These are phyloP conservation scores for Tremellales sp. DNA, from an alignment of 1,284 basidiomycete species.

Conservation along the genomic window DNA sequence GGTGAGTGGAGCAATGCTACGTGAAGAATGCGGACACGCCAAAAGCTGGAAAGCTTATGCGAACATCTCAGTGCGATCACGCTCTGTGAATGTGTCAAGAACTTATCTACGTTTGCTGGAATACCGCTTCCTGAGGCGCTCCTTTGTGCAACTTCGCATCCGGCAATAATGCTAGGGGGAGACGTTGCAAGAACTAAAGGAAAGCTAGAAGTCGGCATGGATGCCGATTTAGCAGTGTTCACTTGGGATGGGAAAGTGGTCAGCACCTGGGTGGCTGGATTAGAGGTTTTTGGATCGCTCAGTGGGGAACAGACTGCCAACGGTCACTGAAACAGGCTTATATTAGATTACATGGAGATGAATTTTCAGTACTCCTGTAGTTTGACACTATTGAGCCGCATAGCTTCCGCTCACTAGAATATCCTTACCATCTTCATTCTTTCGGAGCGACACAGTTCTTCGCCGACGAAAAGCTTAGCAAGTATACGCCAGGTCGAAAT, in stretches of 20 bases:
- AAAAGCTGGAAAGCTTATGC: not conserved
- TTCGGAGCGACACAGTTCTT: too few relatives aligned
- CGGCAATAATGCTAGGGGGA: constrained; percentile 72
- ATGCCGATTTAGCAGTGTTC: constrained; percentile 77
- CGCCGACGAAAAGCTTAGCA: too few relatives aligned
- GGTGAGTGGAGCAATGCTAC: constrained; percentile 51
- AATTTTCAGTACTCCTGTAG: too few relatives aligned
- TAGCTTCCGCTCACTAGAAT: too few relatives aligned
- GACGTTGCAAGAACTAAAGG: constrained; percentile 68
- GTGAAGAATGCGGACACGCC: too few relatives aligned
- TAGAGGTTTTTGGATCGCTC: constrained; percentile 58
- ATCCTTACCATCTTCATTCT: too few relatives aligned
- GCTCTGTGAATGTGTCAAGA: constrained; percentile 75
- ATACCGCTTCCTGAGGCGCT: constrained; percentile 77
- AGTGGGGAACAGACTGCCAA: too few relatives aligned
- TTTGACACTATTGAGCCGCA: too few relatives aligned
- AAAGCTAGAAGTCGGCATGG: constrained; percentile 68
- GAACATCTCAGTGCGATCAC: constrained; percentile 61
- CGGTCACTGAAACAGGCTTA: too few relatives aligned
- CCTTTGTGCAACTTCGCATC: constrained; percentile 75
- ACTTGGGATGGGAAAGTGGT: constrained; percentile 63
- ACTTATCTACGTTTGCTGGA: constrained; percentile 75
- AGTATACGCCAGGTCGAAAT: constrained; percentile 14
- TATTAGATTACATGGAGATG: too few relatives aligned
- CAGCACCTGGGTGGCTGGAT: constrained; percentile 76